These are phyloP conservation scores for Sugiyamaella xylanicola DNA, from an alignment of 1,139 yeast species.

Conservation along the genomic window DNA sequence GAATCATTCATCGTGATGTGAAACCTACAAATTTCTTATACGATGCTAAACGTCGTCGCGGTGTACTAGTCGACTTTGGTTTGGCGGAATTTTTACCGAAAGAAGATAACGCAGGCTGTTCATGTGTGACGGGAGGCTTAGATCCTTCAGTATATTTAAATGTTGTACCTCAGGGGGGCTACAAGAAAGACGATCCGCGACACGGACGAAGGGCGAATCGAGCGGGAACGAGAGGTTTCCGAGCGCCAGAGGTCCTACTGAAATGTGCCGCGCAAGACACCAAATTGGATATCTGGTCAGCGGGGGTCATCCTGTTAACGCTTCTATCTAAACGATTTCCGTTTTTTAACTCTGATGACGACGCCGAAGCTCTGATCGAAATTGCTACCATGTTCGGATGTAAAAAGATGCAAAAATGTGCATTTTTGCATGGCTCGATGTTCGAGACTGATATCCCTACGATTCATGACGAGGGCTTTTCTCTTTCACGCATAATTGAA, in stretches of 20 bases:
- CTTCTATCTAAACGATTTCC: constrained; percentile 77
- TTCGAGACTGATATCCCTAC: constrained; percentile 66
- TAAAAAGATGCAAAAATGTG: constrained; percentile 71
- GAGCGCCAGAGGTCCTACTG: constrained; percentile 92
- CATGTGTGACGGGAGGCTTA: constrained; percentile 30
- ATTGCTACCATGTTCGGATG: constrained; percentile 81
- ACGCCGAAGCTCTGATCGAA: constrained; percentile 86
- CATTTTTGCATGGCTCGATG: constrained; percentile 85
- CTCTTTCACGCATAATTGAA: constrained; percentile 44
- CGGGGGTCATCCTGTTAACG: constrained; percentile 81
- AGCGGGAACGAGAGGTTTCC: constrained; percentile 96
- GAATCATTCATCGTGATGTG: constrained; percentile 83
- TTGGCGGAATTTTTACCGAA: constrained; percentile 62
- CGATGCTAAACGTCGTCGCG: constrained; percentile 72
- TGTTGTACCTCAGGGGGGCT: constrained; percentile 39
- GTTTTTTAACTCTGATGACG: constrained; percentile 86
- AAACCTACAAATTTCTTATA: constrained; percentile 88
- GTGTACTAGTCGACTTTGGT: constrained; percentile 91
- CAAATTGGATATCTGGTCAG: constrained; percentile 89
- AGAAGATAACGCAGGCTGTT: constrained; percentile 26
- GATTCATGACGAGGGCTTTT: constrained; percentile 41
- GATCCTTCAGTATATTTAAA: constrained; percentile 23
- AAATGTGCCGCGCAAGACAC: constrained; percentile 85
- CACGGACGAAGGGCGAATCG: constrained; percentile 93
- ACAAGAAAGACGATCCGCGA: constrained; percentile 47